A percentile compares a stretch with the other conserved stretches of the same genome.
These are phyloP conservation scores for Fusarium nelsonii DNA, from an alignment of 2,329 filamentous ascomycete genomes.

Conservation along the genomic window DNA sequence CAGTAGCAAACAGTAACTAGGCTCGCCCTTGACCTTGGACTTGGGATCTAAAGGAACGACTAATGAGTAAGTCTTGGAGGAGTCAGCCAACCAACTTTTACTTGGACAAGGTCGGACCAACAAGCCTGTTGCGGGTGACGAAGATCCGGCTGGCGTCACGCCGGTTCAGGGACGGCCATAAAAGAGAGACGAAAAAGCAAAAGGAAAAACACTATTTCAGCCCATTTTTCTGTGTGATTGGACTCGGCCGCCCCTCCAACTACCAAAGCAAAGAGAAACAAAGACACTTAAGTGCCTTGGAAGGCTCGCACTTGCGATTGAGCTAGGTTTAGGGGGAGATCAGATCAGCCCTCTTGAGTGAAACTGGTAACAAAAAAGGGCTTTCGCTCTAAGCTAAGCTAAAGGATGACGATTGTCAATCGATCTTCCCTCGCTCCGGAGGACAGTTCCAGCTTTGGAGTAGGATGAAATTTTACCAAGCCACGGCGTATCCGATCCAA, in stretches of 20 bases:
- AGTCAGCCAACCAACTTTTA: not conserved
- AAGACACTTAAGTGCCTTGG: conserved; percentile 5
- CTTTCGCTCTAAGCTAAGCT: conserved; percentile 3
- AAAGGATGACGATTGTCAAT: conserved; percentile 33
- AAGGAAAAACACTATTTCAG: conserved; percentile 15
- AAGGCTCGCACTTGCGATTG: not conserved
- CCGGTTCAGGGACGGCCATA: conserved; percentile 33
- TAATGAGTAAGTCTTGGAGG: not conserved
- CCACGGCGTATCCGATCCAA: conserved; percentile 27
- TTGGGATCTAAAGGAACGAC: conserved; percentile 1
- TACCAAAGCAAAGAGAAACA: not conserved
- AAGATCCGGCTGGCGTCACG: conserved; percentile 31
- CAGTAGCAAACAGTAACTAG: conserved; percentile 2
- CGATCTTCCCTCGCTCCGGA: conserved; percentile 17
- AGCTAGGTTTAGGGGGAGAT: conserved; percentile 19
- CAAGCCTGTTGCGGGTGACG: conserved; percentile 22
- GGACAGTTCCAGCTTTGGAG: conserved; percentile 19
- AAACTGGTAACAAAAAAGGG: conserved; percentile 11
- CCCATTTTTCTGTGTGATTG: not conserved
- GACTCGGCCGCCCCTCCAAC: not conserved
- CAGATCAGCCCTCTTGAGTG: conserved; percentile 5
- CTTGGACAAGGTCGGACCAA: conserved; percentile 10
- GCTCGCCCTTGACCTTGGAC: conserved; percentile 15
- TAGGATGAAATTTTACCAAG: conserved; percentile 27
- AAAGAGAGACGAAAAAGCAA: conserved; percentile 1